phyloP scores from a whole-genome alignment of 768 basidiomycete species.

The Tylopilus plumbeoviolaceoides region DNA sequence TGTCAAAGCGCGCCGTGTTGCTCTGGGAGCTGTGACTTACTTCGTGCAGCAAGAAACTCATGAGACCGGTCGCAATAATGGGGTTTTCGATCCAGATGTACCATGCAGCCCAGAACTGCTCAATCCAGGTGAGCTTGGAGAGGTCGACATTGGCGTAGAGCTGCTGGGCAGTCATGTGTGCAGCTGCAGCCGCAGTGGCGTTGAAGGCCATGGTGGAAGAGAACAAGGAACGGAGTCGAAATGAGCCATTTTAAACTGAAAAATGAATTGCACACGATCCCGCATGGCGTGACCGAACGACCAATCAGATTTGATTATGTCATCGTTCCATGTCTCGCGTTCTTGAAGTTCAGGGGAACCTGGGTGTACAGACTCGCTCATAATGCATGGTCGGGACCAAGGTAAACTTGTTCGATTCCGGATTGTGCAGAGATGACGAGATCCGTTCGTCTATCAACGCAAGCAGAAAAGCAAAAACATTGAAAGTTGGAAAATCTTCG shows the following conservation, averaged over 20 bases:
- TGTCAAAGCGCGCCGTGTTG: not conserved
- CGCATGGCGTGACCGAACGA: conserved; percentile 25
- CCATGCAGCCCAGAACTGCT: conserved; percentile 81
- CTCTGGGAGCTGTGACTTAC: conserved; percentile 39
- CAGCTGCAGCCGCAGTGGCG: conserved; percentile 28
- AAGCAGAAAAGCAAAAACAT: too few species aligned
- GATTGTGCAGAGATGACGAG: too few species aligned
- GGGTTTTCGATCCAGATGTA: conserved; percentile 88
- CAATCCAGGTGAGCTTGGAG: conserved; percentile 60
- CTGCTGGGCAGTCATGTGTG: conserved; percentile 31
- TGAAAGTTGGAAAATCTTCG: too few species aligned
- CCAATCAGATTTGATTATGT: conserved; percentile 26
- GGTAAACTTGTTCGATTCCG: too few species aligned
- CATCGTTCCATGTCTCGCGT: too few species aligned
- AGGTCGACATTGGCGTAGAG: conserved; percentile 61
- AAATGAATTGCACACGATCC: conserved; percentile 10
- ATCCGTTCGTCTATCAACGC: too few species aligned
- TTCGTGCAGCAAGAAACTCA: conserved; percentile 93
- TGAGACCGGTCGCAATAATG: conserved; percentile 86
- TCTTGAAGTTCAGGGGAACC: too few species aligned
- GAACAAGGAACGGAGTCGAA: not conserved
- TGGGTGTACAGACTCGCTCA: too few species aligned
- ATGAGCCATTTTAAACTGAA: conserved; percentile 1
- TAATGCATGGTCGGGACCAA: too few species aligned
- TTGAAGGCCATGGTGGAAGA: conserved; percentile 41